phyloP scores from a whole-genome alignment of 306 rosid genomes.

The Quercus variabilis region DNA sequence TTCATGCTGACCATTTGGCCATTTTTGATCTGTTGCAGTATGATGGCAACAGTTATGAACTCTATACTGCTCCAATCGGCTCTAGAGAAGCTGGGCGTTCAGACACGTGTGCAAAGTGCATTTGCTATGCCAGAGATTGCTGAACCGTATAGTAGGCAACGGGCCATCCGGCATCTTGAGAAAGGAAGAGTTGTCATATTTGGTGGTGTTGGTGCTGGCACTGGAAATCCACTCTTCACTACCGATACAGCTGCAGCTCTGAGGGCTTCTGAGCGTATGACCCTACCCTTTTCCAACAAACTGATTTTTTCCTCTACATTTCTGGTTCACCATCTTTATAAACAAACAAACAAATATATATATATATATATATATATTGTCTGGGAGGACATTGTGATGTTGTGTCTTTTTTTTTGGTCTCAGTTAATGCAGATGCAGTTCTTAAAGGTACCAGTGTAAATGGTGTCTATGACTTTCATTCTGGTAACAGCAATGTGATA shows the following conservation, averaged over 20 bases:
- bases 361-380: background rate
- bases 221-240: conserved; percentile 53
- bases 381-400: background rate
- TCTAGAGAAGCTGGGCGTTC: conserved; percentile 61
- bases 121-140: conserved; percentile 53
- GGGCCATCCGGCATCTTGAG: conserved; percentile 72
- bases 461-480: conserved; percentile 50
- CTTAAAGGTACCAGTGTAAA: conserved; percentile 53
- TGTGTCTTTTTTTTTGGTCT: background rate
- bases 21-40: conserved; percentile 28
- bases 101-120: conserved; percentile 53
- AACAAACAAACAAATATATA: no score
- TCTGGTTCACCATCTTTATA: background rate
- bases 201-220: conserved; percentile 56
- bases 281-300: background rate
- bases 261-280: conserved; percentile 59
- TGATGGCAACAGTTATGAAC: conserved; percentile 70
- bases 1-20: conserved; percentile 15
- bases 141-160: conserved; percentile 59
- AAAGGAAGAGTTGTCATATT: conserved; percentile 72
- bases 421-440: conserved; percentile 58
- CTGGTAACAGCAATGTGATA: conserved; percentile 42
- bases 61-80: conserved; percentile 62
- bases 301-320: background rate
- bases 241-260: conserved; percentile 59